Base-by-base conservation (phyloP, 23 red algal genomes). In the Gracilariopsis chorda region DNA sequence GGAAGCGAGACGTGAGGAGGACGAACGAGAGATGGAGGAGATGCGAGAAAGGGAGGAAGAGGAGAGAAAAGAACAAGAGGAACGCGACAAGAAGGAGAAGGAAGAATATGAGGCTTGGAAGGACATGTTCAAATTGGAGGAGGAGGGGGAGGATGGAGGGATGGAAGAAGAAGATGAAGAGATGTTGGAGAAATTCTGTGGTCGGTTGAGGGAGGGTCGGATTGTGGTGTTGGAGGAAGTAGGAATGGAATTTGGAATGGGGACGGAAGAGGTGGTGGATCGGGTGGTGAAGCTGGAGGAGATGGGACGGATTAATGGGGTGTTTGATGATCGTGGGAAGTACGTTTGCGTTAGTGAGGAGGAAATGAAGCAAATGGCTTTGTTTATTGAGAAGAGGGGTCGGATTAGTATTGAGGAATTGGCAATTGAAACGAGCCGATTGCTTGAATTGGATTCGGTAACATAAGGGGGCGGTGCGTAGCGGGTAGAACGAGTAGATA, bases 241-340 rank as follows among this genome's bases (percentile, higher is more conserved):
- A 20, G 93, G 79, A 19, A 69, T 70, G 51, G 56, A 92, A 45
- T 92, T 96, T 79, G 80, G 33, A 3, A 33, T 96, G 80, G 41
- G 59, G 10, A 96, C 93, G 55, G 84, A 96, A 58, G 79, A 92
- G 0, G 93, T 91, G 28, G 78, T 96, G 32, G 58, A 83, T 34
- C 67, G 93, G 24, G 52, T 96, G 43, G 8, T 40, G 53, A 29
- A 10, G 60, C 79, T 96, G 52, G 87, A 96, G 58, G 40, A 78
- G 23, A 61, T 17, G 27, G 93, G 93, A 32, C 43, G 49, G 13
- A 7, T 96, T 6, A 62, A 57, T 40, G 93, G 93, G 21, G 76
- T 96, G 9, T 96, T 96, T 81, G 93, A 96, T 51, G 93, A 96
- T 41, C 62, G 93, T 43, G 93, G 93, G 28, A 96, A 96, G 80